Evolutionary conservation across 2,329 filamentous ascomycete genomes (phyloP).

Genomic region (Dothidotthia symphoricarpi): DNA sequence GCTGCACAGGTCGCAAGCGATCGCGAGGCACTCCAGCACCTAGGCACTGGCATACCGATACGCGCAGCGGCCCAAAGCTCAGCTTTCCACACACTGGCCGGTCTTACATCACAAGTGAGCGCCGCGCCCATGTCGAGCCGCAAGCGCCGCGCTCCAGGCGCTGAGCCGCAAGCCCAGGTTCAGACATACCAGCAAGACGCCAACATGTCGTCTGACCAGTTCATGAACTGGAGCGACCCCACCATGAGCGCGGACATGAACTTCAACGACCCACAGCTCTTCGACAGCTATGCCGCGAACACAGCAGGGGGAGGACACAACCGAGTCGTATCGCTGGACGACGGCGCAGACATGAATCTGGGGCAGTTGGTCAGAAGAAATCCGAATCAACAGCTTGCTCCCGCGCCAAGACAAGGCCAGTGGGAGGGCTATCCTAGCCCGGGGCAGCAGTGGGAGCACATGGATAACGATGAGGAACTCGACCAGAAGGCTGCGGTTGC

Average conservation of each 20-base stretch:
- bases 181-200: conserved; percentile 48
- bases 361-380: conserved; percentile 49
- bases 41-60: conserved; percentile 4
- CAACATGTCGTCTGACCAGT: conserved; percentile 39
- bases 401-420: conserved; percentile 36
- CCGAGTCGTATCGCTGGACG: conserved; percentile 36
- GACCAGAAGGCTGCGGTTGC: conserved; percentile 77
- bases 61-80: conserved; percentile 1
- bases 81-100: neutral
- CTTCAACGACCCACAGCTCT: conserved; percentile 40
- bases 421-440: conserved; percentile 44
- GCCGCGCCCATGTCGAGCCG: conserved; percentile 43
- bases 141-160: conserved; percentile 73
- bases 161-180: conserved; percentile 62
- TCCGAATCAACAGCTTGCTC: conserved; percentile 48
- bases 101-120: conserved; percentile 2
- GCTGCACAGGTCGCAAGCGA: conserved; percentile 1
- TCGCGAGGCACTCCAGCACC: neutral
- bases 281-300: conserved; percentile 30
- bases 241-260: conserved; percentile 24
- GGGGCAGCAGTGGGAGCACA: conserved; percentile 56
- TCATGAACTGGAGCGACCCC: conserved; percentile 38
- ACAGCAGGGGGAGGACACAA: conserved; percentile 20
- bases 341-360: conserved; percentile 25
- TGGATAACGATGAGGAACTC: conserved; percentile 67